phyloP scores from a whole-genome alignment of 345 rosid genomes.

The Xanthoceras sorbifolium region DNA sequence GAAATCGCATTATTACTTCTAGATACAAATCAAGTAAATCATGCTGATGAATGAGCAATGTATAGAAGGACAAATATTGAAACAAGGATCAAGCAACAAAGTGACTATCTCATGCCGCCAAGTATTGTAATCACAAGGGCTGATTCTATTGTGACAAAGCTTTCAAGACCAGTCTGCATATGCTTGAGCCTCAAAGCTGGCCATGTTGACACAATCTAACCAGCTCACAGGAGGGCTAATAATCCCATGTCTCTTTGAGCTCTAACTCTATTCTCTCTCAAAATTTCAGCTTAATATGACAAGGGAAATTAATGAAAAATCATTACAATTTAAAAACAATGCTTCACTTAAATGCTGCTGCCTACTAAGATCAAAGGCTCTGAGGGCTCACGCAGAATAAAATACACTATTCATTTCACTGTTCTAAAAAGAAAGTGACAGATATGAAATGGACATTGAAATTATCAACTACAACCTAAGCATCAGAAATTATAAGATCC shows the following conservation, averaged over 20 bases:
- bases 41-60: not conserved
- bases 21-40: not conserved
- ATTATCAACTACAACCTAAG: not conserved
- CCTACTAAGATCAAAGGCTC: not conserved
- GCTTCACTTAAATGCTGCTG: not conserved
- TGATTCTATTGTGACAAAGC: not conserved
- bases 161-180: not conserved
- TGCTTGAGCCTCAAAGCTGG: not conserved
- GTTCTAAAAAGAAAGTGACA: not conserved
- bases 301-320: not conserved
- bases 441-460: not conserved
- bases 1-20: constrained; percentile 6
- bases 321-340: not conserved
- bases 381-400: not conserved
- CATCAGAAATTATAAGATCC: not conserved
- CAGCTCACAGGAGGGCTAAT: not conserved
- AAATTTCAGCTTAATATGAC: not conserved
- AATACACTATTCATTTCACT: not conserved
- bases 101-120: not conserved
- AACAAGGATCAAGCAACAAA: not conserved
- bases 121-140: not conserved
- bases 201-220: not conserved
- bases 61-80: not conserved
- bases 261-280: not conserved
- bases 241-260: not conserved